phyloP scores from a whole-genome alignment of 371 early-diverging fungal genomes.

The Mortierella sp. region DNA sequence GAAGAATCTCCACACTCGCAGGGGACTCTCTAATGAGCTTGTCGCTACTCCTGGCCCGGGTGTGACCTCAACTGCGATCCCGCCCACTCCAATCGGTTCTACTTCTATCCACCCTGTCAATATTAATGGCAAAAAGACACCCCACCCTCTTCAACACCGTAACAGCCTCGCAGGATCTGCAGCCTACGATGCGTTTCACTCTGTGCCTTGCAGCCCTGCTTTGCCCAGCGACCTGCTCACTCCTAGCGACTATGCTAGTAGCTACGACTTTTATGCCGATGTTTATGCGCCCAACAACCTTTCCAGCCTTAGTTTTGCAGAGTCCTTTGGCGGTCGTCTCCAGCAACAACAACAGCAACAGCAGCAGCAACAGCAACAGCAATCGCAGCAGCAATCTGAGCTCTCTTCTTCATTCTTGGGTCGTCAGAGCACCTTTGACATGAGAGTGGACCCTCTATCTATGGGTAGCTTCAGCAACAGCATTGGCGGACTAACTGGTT shows the following conservation, averaged over 20 bases:
- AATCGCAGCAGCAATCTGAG: conserved; percentile 27
- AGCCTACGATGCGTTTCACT: conserved; percentile 69
- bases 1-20: conserved; percentile 86
- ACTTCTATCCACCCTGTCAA: conserved; percentile 30
- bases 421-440: conserved; percentile 41
- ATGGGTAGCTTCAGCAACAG: conserved; percentile 47
- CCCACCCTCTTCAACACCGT: conserved; percentile 55
- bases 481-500: conserved; percentile 40
- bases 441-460: conserved; percentile 50
- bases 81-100: conserved; percentile 38
- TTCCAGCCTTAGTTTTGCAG: conserved; percentile 46
- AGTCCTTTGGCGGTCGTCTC: conserved; percentile 51
- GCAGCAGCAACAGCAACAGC: conserved; percentile 22
- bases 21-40: conserved; percentile 49
- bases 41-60: conserved; percentile 22
- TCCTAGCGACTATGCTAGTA: conserved; percentile 66
- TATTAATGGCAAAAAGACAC: conserved; percentile 36
- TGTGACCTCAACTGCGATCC: conserved; percentile 21
- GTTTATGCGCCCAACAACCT: conserved; percentile 60
- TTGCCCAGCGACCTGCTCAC: conserved; percentile 68
- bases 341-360: conserved; percentile 20
- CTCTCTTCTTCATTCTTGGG: conserved; percentile 54
- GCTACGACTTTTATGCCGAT: conserved; percentile 64
- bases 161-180: conserved; percentile 56
- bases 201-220: conserved; percentile 64